Evolutionary conservation across 345 rosid genomes (phyloP), one percentile per base, ranked within the genome.

Genomic region (Nasturtium officinale): DNA sequence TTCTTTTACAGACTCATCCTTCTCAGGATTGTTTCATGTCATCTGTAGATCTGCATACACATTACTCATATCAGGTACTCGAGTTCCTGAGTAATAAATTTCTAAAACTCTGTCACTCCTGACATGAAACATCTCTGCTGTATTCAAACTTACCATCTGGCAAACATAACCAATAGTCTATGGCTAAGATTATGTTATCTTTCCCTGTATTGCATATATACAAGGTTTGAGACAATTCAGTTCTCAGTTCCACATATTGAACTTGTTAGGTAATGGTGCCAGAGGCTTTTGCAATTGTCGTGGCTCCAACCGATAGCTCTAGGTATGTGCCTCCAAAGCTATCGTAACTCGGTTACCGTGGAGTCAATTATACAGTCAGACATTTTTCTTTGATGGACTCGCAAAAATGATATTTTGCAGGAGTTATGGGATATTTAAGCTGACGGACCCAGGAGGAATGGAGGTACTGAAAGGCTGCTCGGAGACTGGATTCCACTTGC

Each of bases 21-120:
- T 85, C 96, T 77, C 98, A 92, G 73, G 84, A 86, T 69, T 92
- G 98, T 80, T 92, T 92, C 87, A 82, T 90, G 96, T 92, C 98
- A 74, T 88, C 96, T 5, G 72, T 88, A 47, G 98, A 92, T 81
- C 84, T 92, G 80, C 98, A 92, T 76, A 92, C 98, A 29, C 98
- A 92, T 57, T 90, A 83, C 85, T 71, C 80, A 0, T 70, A 77
- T 71, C 80, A 64, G 76, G 79, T 76, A 76, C 50, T 51, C 18
- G 3, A 52, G 28, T 53, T 61, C 25, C 56, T 18, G 3, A 45
- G 46, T 69, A 10, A 23, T 11, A n/a, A 6, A 45, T 58, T 61
- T 30, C 12, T 13, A 12, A 1, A 32, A 7, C 38, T 23, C 33
- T 25, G 11, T 9, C 3, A 30, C 38, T 54, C 4, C 21, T 32